Percentiles rank a stretch among this genome's conserved stretches.
These are phyloP conservation scores for Fusarium graminum DNA, from an alignment of 2,329 filamentous ascomycete genomes.

Conservation along the genomic window DNA sequence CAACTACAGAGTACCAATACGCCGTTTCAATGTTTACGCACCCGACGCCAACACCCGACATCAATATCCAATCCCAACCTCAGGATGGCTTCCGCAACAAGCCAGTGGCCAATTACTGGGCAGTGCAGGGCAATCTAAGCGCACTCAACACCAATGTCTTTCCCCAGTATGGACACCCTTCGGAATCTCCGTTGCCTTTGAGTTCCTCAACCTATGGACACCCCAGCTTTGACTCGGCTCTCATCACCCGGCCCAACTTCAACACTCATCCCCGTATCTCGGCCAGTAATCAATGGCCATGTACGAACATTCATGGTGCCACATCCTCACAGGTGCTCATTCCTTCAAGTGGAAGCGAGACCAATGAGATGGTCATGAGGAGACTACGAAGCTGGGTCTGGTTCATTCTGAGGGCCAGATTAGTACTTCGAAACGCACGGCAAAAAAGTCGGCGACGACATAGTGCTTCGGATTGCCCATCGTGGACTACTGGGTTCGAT, in stretches of 20 bases:
- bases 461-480: slow-evolving; percentile 11
- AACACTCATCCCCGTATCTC: background rate
- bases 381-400: slow-evolving; percentile 15
- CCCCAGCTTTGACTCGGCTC: slow-evolving; percentile 2
- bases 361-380: slow-evolving; percentile 8
- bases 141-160: slow-evolving; percentile 19
- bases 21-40: slow-evolving; percentile 24
- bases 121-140: slow-evolving; percentile 14
- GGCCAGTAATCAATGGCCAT: background rate
- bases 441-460: slow-evolving; percentile 7
- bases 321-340: slow-evolving; percentile 4
- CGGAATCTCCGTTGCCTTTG: slow-evolving; percentile 12
- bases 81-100: slow-evolving; percentile 1
- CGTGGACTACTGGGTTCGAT: slow-evolving; percentile 1
- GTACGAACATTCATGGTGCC: background rate
- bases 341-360: background rate
- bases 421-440: slow-evolving; percentile 9
- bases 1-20: slow-evolving; percentile 23
- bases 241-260: slow-evolving; percentile 7
- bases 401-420: slow-evolving; percentile 19
- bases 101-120: slow-evolving; percentile 25
- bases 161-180: slow-evolving; percentile 18
- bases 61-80: slow-evolving; percentile 17
- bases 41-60: slow-evolving; percentile 13
- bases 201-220: slow-evolving; percentile 16